Base-by-base conservation (phyloP, 495 filamentous ascomycete species). In the Talaromyces trachyspermus region DNA sequence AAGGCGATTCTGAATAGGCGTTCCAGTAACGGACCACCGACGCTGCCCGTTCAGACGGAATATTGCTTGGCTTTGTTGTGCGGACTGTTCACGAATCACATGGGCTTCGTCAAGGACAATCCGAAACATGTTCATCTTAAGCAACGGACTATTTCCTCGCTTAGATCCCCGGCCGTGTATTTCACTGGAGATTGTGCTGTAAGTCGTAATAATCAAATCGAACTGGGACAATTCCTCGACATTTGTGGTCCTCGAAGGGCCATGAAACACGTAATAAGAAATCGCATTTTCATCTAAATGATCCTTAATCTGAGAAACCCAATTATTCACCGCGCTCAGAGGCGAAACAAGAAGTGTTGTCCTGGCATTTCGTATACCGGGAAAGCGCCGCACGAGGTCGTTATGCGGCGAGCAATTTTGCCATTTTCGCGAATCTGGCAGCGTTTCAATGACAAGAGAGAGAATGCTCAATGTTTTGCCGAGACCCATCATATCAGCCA, bases 401-500 rank as follows among this genome's bases (percentile, higher is more conserved):
- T 44, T 47, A 23, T 48, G 38, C 3, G 68, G 70, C 8, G 53
- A 50, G 46, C 47, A 43, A 2, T 48, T 45, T 11, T 55, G 52
- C 66, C 85, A 98, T 8, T 66, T 58, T 14, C 62, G 49, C 2
- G 88, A 78, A 20, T 83, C 71, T 2, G 63, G 54, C 2, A 84
- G 64, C 0, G 87, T 83, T 14, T 70, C 72, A 2, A 80, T 66
- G 12, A 91, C 62, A 18, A 97, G 72, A 2, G 89, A 84, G 5
- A 98, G 70, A 23, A 95, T 85, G 57, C 85, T 95, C 38, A 98
- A 65, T 0, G 92, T 96, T 60, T 98, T 98, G 5, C 92, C 92
- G 12, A 98, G 68, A 29, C 92, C 92, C 92, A 98, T 98, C 84
- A 95, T 89, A 59, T 98, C 92, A 5, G 92, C 92, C 17, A 98